Conservation (phyloP, 2,329 filamentous ascomycete species). For the Apiospora aurea region DNA sequence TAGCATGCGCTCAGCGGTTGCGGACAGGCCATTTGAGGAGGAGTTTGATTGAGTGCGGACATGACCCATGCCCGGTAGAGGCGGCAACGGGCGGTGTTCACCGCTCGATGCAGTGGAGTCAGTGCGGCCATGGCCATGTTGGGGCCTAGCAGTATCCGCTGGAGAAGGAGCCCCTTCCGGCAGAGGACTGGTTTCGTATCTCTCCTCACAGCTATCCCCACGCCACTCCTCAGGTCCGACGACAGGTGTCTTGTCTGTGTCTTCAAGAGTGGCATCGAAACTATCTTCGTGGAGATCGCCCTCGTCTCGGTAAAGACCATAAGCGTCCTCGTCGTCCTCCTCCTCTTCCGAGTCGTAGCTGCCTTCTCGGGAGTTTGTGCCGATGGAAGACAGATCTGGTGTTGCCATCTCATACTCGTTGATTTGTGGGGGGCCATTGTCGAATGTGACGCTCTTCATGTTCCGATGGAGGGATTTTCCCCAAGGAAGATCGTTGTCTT, state of each 20-base stretch:
- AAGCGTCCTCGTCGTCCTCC: slow-evolving; percentile 75
- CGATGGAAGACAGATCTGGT: slow-evolving; percentile 91
- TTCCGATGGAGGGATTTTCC: slow-evolving; percentile 79
- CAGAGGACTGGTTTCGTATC: slow-evolving; percentile 75
- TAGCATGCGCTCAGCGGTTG: slow-evolving; percentile 75
- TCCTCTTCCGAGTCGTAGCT: slow-evolving; percentile 90
- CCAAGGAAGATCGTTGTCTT: slow-evolving; percentile 66
- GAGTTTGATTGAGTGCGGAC: slow-evolving; percentile 52
- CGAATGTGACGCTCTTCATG: slow-evolving; percentile 97
- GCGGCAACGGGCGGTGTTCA: slow-evolving; percentile 85
- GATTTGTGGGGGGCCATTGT: slow-evolving; percentile 89
- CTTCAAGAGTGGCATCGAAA: slow-evolving; percentile 94
- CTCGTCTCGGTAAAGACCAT: slow-evolving; percentile 60
- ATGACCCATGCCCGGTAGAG: slow-evolving; percentile 72
- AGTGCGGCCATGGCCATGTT: slow-evolving; percentile 63
- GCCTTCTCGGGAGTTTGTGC: slow-evolving; percentile 87
- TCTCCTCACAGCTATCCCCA: slow-evolving; percentile 71
- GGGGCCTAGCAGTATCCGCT: slow-evolving; percentile 57
- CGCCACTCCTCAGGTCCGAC: slow-evolving; percentile 98
- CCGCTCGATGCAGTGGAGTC: slow-evolving; percentile 75
- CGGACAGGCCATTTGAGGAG: slow-evolving; percentile 69
- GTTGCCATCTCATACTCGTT: slow-evolving; percentile 99
- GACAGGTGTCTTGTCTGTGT: slow-evolving; percentile 96
- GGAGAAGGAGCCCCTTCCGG: slow-evolving; percentile 58
- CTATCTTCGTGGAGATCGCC: slow-evolving; percentile 78